Percentiles rank a stretch among this genome's conserved stretches.
Conservation (phyloP, 331 rosid species). For the Quercus phellos region DNA sequence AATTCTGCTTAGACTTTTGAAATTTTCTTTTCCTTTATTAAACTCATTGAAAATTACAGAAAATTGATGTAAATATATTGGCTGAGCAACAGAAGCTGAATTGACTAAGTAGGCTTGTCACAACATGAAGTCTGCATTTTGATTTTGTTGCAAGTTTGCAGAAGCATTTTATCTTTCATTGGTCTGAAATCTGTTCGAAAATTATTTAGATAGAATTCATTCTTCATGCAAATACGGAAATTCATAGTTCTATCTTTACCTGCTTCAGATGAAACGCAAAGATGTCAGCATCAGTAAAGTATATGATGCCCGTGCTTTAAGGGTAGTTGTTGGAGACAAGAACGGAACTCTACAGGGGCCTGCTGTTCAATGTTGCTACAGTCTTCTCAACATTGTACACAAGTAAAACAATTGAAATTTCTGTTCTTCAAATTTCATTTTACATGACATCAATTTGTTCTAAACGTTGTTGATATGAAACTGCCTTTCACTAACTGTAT, state of each 20-base stretch:
- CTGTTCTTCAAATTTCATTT: not conserved
- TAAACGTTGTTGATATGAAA: not conserved
- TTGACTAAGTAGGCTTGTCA: not conserved
- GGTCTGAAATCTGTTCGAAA: not conserved
- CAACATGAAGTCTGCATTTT: not conserved
- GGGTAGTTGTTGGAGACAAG: slow-evolving; percentile 98
- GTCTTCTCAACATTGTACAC: slow-evolving; percentile 83
- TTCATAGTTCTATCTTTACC: slow-evolving; percentile 18
- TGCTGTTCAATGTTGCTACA: slow-evolving; percentile 92
- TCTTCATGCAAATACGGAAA: not conserved
- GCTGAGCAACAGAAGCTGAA: slow-evolving; percentile 10
- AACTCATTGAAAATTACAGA: slow-evolving; percentile 3
- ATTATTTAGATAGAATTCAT: not conserved
- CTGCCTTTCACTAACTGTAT: not conserved
- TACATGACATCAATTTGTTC: slow-evolving; percentile 1
- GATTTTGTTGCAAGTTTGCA: not conserved
- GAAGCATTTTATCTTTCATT: not conserved
- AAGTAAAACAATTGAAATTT: slow-evolving; percentile 37
- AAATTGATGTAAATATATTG: not conserved
- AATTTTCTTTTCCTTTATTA: slow-evolving; percentile 4
- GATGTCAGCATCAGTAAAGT: slow-evolving; percentile 71
- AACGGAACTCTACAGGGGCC: slow-evolving; percentile 88
- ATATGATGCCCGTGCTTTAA: slow-evolving; percentile 89
- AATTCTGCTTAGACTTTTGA: not conserved
- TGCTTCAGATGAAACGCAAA: slow-evolving; percentile 80